Conservation (phyloP, 1,139 yeast species). For the Hansenula anomala region DNA sequence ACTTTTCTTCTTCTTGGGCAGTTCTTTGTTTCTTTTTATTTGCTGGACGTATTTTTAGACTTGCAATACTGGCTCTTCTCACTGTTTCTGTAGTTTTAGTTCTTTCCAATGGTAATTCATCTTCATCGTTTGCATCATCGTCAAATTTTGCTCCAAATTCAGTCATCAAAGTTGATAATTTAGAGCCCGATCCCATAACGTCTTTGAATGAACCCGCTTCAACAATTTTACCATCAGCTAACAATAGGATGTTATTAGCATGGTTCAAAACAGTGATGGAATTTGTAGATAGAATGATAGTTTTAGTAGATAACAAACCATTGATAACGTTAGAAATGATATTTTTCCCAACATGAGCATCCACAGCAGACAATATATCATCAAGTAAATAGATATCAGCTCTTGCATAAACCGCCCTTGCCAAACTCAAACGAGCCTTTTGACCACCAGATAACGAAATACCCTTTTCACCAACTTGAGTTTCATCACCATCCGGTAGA, state of each 20-base stretch:
- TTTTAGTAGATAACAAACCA: slow-evolving; percentile 68
- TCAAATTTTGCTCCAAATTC: slow-evolving; percentile 44
- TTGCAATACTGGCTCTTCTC: slow-evolving; percentile 60
- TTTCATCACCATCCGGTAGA: slow-evolving; percentile 77
- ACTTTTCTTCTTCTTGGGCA: slow-evolving; percentile 34
- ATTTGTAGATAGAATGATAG: slow-evolving; percentile 77
- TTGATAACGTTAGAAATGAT: slow-evolving; percentile 57
- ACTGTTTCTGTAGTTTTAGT: slow-evolving; percentile 42
- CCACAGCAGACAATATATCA: slow-evolving; percentile 80
- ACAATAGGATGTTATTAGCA: slow-evolving; percentile 57
- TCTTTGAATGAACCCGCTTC: slow-evolving; percentile 57
- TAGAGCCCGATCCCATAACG: slow-evolving; percentile 40
- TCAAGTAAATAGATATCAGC: slow-evolving; percentile 79
- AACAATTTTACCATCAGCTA: slow-evolving; percentile 54
- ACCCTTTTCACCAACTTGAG: slow-evolving; percentile 89
- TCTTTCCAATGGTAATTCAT: slow-evolving; percentile 23
- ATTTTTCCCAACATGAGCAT: slow-evolving; percentile 76
- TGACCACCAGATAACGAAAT: slow-evolving; percentile 89
- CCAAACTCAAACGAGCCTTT: slow-evolving; percentile 79
- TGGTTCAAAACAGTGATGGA: slow-evolving; percentile 67
- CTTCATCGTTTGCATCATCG: slow-evolving; percentile 9
- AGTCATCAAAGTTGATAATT: slow-evolving; percentile 44
- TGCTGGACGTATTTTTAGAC: slow-evolving; percentile 32
- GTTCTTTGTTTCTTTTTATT: slow-evolving; percentile 25
- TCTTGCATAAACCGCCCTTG: slow-evolving; percentile 83